Base-by-base conservation (phyloP, 2,329 filamentous ascomycete genomes). In the Exophiala calicioides region DNA sequence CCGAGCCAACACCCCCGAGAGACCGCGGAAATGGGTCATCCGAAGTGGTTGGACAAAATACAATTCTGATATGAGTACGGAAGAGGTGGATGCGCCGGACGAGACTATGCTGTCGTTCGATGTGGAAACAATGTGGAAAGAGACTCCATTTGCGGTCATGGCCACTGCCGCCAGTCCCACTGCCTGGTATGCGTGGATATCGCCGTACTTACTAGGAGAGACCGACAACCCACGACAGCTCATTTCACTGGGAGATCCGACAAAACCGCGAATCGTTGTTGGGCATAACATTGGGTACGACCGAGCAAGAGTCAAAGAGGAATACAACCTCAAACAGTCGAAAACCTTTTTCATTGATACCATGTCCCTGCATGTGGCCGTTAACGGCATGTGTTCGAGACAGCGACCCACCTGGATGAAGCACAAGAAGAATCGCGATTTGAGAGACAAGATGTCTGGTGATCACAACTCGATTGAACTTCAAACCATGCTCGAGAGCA, bases 391-490 rank as follows among this genome's bases (percentile, higher is more conserved):
- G 93, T 98, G 93, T 68, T 97, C 93, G 16, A 85, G 87, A 56
- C 93, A 98, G 67, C 81, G 93, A 38, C 93, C 94, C 6, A 95
- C 88, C 0, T 98, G 93, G 93, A 90, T 96, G 84, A 94, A 88
- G 66, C 88, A 95, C 67, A 87, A 89, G 64, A 98, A 98, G 71
- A 89, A 85, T 56, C 79, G 85, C 47, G 91, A 97, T 62, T 62
- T 91, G 34, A 77, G 88, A 38, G 90, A 96, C 52, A 86, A 85
- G 61, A 82, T 91, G 36, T 80, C 86, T 4, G 83, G 76, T 37
- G 79, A 88, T 44, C 85, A 83, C 3, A 79, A 85, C 12, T 85
- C 84, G 43, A 71, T 81, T 5, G 86, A 93, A 55, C 68, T 96
- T 18, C 79, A 84, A 2, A 74, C 80, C 34, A 69, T 95, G 24